Evolutionary conservation across 345 rosid genomes (phyloP), one percentile per base, ranked within the genome.

Genomic region (Gossypium bickii): DNA sequence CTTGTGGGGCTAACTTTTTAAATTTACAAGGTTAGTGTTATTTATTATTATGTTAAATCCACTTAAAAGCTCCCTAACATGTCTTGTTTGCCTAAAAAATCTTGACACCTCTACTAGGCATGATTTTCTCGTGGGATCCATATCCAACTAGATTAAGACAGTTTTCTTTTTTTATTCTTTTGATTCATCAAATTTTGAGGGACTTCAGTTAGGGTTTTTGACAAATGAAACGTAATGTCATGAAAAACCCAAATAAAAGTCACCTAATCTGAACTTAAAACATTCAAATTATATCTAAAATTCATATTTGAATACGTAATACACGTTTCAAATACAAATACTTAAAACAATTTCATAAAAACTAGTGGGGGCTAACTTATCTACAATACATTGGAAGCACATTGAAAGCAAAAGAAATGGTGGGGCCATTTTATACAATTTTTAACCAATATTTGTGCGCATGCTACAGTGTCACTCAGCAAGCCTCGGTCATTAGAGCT

Each of bases 391-490:
- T 29, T 48, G 41, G 44, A 17, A 41, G 70, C 82, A 67, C 77
- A 56, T 70, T 70, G 43, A 71, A 75, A 68, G 4, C 22, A 16
- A 41, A 57, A 70, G 77, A 63, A 59, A 76, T 66, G 80, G 89
- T 85, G 87, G 87, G 85, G 68, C 77, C 85, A 11, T 75, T 18
- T 51, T 65, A 24, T 71, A 77, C 72, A 72, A 68, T 78, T 70
- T 69, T 72, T 56, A 56, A 72, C 34, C 72, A 71, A 67, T 76
- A 59, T 70, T 62, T 85, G 85, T 85, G 89, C 92, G 90, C 97
- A 86, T 92, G 97, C 82, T 82, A 92, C 93, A 87, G 95, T 90
- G 78, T 87, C 93, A 92, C 93, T 86, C 84, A 75, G 77, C 70
- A 24, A 66, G 60, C 78, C 81, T 53, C 48, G n/a, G 48, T 73